Evolutionary conservation across 2,329 filamentous ascomycete species (phyloP), one percentile per base, ranked within the genome.

Genomic region (Colletotrichum plurivorum): DNA sequence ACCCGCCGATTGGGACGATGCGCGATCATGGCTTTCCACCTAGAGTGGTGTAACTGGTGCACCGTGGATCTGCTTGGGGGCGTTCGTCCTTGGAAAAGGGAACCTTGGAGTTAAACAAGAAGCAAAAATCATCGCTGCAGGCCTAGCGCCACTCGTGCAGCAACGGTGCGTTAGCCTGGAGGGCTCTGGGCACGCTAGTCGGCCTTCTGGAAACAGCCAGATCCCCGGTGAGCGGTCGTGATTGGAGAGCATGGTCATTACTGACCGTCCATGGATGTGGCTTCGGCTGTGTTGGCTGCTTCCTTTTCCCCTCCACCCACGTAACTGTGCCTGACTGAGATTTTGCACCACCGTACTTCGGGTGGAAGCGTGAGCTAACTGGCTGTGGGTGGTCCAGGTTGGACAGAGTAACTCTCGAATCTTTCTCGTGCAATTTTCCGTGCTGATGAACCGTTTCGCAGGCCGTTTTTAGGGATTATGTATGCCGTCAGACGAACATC

Each of bases 171-270:
- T 52, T 51, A 41, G 62, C 25, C 27, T 59, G 18, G 31, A 52
- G 9, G 48, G 46, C 16, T 48, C 39, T 43, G 9, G 62, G 49
- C 43, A 51, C 55, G 49, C 62, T 60, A 61, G 55, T n/a, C 60
- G 16, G 41, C 18, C 49, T 66, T 66, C 67, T 56, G 62, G 55
- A 61, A 66, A 55, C 55, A 52, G 49, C 55, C 55, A 56, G 51
- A 45, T 46, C 67, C 55, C 36, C 18, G 59, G 53, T 12, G 25
- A 49, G 15, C 49, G 31, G 27, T 10, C 52, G 13, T 67, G 59
- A 53, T 57, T 63, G 64, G 45, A 45, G 18, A 53, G n/a, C n/a
- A 6, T 15, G 46, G 22, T 16, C 52, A 59, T 51, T 41, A 54
- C 25, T 25, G 20, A 10, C 43, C n/a, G 13, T 31, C 41, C 20